Conservation (phyloP, 768 basidiomycete genomes). For the Lentinula raphanica region DNA sequence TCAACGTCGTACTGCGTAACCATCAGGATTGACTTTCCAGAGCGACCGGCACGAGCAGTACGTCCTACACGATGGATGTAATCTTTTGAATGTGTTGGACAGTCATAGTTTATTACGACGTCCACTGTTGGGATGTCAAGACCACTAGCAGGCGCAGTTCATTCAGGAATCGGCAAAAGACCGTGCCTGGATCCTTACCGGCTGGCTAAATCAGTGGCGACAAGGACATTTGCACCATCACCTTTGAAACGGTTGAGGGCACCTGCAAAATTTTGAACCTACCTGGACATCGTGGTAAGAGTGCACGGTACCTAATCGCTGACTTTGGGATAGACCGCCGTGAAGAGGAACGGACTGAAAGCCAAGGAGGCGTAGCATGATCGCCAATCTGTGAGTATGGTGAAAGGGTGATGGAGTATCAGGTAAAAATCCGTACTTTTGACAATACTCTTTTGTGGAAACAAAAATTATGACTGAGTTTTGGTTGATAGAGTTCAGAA, state of each 20-base stretch:
- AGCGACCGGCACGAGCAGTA: conserved; percentile 93
- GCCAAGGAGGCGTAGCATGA: conserved; percentile 62
- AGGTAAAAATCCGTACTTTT: conserved; percentile 25
- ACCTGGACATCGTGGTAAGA: too few relatives aligned
- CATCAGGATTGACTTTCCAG: conserved; percentile 92
- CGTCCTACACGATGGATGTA: conserved; percentile 98
- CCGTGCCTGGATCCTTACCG: conserved; percentile 31
- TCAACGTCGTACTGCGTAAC: conserved; percentile 99
- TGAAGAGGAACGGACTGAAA: conserved; percentile 75
- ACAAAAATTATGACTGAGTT: conserved; percentile 65
- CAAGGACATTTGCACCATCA: conserved; percentile 59
- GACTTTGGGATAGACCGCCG: conserved; percentile 67
- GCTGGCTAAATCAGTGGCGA: conserved; percentile 73
- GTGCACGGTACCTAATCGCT: conserved; percentile 65
- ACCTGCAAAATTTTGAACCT: too few relatives aligned
- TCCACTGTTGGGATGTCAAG: conserved; percentile 96
- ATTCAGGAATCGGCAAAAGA: neutral
- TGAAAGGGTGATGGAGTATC: neutral
- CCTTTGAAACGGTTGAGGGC: conserved; percentile 74
- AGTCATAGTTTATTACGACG: conserved; percentile 95
- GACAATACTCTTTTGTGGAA: conserved; percentile 60
- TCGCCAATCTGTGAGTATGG: conserved; percentile 43
- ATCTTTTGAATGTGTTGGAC: conserved; percentile 97
- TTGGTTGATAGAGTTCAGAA: conserved; percentile 52
- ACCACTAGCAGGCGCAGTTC: conserved; percentile 49